Percentiles rank a stretch among this genome's conserved stretches.
Evolutionary conservation across 139 green algal genomes (phyloP).

Genomic region (Volvox africanus): DNA sequence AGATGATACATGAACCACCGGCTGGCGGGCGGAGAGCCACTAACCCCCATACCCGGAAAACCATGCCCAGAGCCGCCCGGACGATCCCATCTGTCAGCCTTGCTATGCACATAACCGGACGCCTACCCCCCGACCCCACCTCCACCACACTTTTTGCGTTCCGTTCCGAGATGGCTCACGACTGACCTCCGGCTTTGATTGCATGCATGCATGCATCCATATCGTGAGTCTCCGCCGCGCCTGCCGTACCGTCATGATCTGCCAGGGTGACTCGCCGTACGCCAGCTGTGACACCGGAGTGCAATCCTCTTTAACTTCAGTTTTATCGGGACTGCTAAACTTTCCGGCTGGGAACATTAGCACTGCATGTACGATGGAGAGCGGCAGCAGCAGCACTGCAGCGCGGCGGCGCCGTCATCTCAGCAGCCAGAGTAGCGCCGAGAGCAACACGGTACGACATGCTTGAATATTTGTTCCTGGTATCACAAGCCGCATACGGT

Average conservation of each 20-base stretch:
- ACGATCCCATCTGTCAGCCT: too few relatives aligned
- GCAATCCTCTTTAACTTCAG: not conserved
- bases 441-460: not conserved
- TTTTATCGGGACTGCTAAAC: not conserved
- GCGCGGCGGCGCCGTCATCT: not conserved
- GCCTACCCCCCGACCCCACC: too few relatives aligned
- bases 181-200: not conserved
- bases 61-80: too few relatives aligned
- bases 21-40: too few relatives aligned
- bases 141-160: too few relatives aligned
- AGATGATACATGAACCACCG: too few relatives aligned
- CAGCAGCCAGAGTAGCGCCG: not conserved
- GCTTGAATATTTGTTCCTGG: not conserved
- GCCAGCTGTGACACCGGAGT: constrained; percentile 1
- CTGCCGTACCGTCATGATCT: not conserved
- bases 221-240: not conserved
- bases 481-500: too few relatives aligned
- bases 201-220: not conserved
- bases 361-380: not conserved
- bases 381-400: not conserved
- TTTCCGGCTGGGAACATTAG: constrained; percentile 18
- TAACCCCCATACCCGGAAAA: too few relatives aligned
- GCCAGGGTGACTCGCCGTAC: constrained; percentile 41
- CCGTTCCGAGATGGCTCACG: too few relatives aligned
- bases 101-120: too few relatives aligned